Conservation (phyloP, 257 asterid genomes). For the Solanum piurae region DNA sequence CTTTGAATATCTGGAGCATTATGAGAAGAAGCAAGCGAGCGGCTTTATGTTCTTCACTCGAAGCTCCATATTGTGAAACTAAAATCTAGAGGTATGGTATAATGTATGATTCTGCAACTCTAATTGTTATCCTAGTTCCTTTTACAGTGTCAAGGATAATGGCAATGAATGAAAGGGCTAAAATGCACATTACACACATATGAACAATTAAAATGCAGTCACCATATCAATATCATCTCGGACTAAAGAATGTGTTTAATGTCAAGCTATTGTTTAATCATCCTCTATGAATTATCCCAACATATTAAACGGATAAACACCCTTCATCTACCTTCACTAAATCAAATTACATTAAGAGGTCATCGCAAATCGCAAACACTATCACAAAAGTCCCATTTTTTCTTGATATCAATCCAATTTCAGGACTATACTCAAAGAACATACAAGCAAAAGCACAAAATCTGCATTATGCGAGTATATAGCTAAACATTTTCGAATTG, state of each 20-base stretch:
- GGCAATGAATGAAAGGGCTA: background rate
- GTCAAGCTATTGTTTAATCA: background rate
- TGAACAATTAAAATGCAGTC: background rate
- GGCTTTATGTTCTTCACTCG: slow-evolving; percentile 25
- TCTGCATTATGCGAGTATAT: background rate
- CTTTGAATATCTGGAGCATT: slow-evolving; percentile 16
- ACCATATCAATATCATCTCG: background rate
- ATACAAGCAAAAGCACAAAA: background rate
- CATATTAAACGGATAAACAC: background rate
- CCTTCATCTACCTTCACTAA: background rate
- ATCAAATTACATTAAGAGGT: background rate
- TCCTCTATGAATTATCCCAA: background rate
- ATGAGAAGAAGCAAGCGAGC: slow-evolving; percentile 22
- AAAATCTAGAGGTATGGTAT: background rate
- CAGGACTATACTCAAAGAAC: background rate
- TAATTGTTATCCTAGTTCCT: background rate
- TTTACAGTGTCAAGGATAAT: background rate
- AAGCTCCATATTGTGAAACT: slow-evolving; percentile 7
- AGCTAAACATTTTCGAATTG: background rate
- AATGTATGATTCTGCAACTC: background rate
- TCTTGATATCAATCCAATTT: background rate
- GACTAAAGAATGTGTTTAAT: background rate
- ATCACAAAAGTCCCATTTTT: background rate
- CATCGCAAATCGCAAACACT: background rate
- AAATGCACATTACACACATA: background rate